These are phyloP conservation scores for Piper betle DNA, from an alignment of 164 flowering plant genomes.

Conservation along the genomic window DNA sequence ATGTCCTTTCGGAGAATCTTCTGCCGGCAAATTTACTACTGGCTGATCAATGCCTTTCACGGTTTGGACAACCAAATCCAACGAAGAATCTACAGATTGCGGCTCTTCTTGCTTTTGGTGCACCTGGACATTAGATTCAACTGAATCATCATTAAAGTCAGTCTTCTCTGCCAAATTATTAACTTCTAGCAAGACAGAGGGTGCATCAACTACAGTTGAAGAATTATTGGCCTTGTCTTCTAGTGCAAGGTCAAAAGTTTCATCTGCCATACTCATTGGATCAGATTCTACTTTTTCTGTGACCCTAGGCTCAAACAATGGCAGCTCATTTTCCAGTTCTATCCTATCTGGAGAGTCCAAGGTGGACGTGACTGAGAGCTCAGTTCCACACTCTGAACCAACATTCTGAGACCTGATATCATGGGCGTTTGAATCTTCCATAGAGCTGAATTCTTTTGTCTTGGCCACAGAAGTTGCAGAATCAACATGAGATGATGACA, in stretches of 20 bases:
- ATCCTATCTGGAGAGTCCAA: slow-evolving; percentile 68
- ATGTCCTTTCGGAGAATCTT: slow-evolving; percentile 63
- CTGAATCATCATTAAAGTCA: slow-evolving; percentile 11
- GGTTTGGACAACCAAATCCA: slow-evolving; percentile 20
- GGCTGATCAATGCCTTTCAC: slow-evolving; percentile 19
- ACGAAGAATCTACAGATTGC: slow-evolving; percentile 18
- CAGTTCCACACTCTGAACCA: slow-evolving; percentile 79
- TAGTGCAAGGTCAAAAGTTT: slow-evolving; percentile 3
- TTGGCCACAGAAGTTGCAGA: slow-evolving; percentile 13
- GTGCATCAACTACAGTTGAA: slow-evolving; percentile 3
- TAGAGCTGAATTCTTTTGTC: slow-evolving; percentile 18
- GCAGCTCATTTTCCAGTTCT: slow-evolving; percentile 17
- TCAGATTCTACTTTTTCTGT: slow-evolving; percentile 4
- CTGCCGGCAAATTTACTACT: slow-evolving; percentile 33
- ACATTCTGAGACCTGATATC: slow-evolving; percentile 26
- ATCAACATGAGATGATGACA: slow-evolving; percentile 23
- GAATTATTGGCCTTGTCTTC: slow-evolving; percentile 14
- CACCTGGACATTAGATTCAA: slow-evolving; percentile 9
- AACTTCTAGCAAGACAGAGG: neutral
- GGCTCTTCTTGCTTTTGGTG: slow-evolving; percentile 12
- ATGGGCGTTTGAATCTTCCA: slow-evolving; percentile 21
- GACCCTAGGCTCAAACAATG: neutral
- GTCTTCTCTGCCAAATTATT: slow-evolving; percentile 17
- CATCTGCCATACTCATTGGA: slow-evolving; percentile 1
- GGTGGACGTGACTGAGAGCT: slow-evolving; percentile 71